Evolutionary conservation across 495 filamentous ascomycete species (phyloP).

Genomic region (Lichina pygmaea): DNA sequence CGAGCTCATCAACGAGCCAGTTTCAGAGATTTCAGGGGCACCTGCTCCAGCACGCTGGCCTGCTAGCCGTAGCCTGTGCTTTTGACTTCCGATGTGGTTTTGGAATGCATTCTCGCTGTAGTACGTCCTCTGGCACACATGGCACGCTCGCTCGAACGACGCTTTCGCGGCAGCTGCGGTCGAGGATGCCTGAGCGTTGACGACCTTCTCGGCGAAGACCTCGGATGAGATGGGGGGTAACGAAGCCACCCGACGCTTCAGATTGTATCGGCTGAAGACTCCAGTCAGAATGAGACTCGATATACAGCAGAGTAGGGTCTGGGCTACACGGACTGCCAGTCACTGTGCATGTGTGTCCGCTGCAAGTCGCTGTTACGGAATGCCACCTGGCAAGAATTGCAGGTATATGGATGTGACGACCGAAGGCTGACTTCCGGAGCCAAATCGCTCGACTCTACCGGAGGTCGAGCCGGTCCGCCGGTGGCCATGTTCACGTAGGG

Average conservation of each 20-base stretch:
- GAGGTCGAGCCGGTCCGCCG: no score
- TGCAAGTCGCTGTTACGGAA: constrained; percentile 88
- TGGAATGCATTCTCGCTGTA: constrained; percentile 87
- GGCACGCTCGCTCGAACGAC: constrained; percentile 61
- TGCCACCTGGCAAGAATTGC: constrained; percentile 92
- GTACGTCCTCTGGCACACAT: constrained; percentile 70
- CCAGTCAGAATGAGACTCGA: background rate
- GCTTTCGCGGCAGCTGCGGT: constrained; percentile 69
- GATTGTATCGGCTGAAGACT: constrained; percentile 61
- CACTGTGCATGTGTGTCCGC: constrained; percentile 79
- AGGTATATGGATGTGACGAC: constrained; percentile 56
- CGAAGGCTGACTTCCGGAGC: background rate
- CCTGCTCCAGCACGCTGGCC: constrained; percentile 12
- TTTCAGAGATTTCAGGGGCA: constrained; percentile 27
- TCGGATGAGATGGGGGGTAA: constrained; percentile 82
- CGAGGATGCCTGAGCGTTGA: constrained; percentile 68
- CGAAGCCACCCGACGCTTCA: constrained; percentile 82
- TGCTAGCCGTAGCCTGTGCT: constrained; percentile 45
- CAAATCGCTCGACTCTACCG: no score
- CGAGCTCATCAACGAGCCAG: constrained; percentile 71
- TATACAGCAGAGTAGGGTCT: background rate
- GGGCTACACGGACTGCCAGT: constrained; percentile 67
- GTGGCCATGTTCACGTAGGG: no score
- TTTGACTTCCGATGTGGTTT: constrained; percentile 79
- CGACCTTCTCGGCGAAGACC: constrained; percentile 82